phyloP scores from a whole-genome alignment of 2,329 filamentous ascomycete genomes.

The Scedosporium minutisporum region DNA sequence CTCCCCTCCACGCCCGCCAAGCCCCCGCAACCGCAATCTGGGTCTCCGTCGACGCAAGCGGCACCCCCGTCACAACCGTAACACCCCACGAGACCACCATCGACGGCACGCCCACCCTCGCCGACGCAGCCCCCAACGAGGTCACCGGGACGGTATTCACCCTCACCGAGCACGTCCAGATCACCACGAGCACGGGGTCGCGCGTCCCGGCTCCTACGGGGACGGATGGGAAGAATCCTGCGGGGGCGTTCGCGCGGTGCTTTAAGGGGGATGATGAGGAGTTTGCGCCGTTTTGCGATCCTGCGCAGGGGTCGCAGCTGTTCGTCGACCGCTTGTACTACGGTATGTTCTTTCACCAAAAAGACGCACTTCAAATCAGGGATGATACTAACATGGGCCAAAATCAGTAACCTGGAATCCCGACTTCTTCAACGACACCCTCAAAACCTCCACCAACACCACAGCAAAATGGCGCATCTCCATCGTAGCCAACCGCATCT shows the following conservation, averaged over 20 bases:
- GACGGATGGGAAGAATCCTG: slow-evolving; percentile 20
- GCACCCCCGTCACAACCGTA: slow-evolving; percentile 33
- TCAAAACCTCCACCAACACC: slow-evolving; percentile 19
- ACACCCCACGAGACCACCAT: slow-evolving; percentile 39
- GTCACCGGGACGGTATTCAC: slow-evolving; percentile 35
- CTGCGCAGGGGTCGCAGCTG: slow-evolving; percentile 31
- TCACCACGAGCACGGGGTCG: slow-evolving; percentile 30
- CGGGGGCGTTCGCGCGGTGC: slow-evolving; percentile 41
- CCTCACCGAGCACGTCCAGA: slow-evolving; percentile 22
- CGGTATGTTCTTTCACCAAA: slow-evolving; percentile 26
- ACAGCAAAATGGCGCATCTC: slow-evolving; percentile 19
- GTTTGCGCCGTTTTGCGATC: slow-evolving; percentile 42
- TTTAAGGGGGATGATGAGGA: slow-evolving; percentile 33
- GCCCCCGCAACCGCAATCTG: slow-evolving; percentile 34
- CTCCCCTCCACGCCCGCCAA: slow-evolving; percentile 8
- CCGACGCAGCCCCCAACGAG: slow-evolving; percentile 33
- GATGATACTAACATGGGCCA: too few species aligned
- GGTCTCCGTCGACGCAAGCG: slow-evolving; percentile 40
- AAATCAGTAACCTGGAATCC: slow-evolving; percentile 47
- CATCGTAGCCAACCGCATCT: slow-evolving; percentile 25
- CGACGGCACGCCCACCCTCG: slow-evolving; percentile 29
- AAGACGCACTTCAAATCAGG: too few species aligned
- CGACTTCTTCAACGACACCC: slow-evolving; percentile 35
- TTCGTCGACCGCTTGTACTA: slow-evolving; percentile 40
- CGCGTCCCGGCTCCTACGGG: slow-evolving; percentile 33